Base-by-base conservation (phyloP, 306 rosid genomes). In the Prunus persica region DNA sequence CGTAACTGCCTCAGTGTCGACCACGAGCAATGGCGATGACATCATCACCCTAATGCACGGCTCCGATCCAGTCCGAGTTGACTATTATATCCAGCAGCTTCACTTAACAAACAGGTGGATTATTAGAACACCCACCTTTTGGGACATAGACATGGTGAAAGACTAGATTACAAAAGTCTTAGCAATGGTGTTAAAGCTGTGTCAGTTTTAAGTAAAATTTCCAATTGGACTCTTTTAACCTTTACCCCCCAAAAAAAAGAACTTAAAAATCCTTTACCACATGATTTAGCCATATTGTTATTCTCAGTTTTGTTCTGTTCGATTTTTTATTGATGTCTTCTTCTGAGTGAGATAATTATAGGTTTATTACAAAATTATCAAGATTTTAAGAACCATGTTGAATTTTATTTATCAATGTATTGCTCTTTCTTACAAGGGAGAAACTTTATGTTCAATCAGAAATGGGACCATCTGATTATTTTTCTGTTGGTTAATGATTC, bases 31-130 rank as follows among this genome's bases (percentile, higher is more conserved):
- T n/a, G n/a, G n/a, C n/a, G 95, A 88, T 19, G 97, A 91, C 45
- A 73, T 91, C 70, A 61, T 89, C 76, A 85, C 88, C 24, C 87
- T 86, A 74, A 72, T 91, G 69, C 97, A 89, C 82, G 97, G 97
- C 83, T 91, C 97, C 85, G 97, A 91, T 91, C 97, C 97, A 30
- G 81, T 91, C 63, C 94, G 94, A 64, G 93, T 91, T 9, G 13
- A 56, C 27, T 56, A 20, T 56, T 20, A 56, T 20, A 47, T 56
- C 62, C 22, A 10, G 25, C 5, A 2, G 2, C 64, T 22, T 58
- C 32, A 24, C 18, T 22, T 22, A 25, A 58, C 16, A 58, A 24
- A 58, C 64, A 1, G 32, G 63, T 10, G 16, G 63, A 20, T 22
- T 30, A 57, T 16, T 57, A 57, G 63, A 57, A 11, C 30, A 57